These are phyloP conservation scores for Suhomyces tanzawaensis DNA, from an alignment of 805 yeast genomes.

Conservation along the genomic window DNA sequence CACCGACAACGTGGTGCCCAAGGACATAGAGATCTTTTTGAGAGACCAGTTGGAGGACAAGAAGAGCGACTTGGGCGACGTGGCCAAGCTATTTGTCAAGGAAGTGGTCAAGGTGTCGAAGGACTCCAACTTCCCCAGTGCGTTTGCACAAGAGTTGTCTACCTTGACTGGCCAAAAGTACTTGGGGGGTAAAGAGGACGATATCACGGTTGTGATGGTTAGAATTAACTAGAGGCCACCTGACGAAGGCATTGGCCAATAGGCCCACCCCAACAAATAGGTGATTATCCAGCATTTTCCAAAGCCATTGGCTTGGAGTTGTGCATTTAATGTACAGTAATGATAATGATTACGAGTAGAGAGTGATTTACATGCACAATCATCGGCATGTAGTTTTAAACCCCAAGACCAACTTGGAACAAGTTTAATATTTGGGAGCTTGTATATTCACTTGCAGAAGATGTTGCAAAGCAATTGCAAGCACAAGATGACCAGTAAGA, in stretches of 20 bases:
- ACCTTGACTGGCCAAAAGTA: conserved; percentile 65
- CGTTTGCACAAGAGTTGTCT: conserved; percentile 77
- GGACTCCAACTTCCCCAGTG: conserved; percentile 75
- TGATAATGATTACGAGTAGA: too few species aligned
- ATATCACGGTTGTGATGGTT: conserved; percentile 79
- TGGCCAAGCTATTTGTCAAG: conserved; percentile 57
- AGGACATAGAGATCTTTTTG: conserved; percentile 69
- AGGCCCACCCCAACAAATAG: too few species aligned
- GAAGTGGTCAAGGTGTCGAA: conserved; percentile 68
- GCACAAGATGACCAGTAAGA: too few species aligned
- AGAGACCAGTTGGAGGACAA: conserved; percentile 47
- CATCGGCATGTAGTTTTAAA: too few species aligned
- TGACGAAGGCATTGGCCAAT: background rate
- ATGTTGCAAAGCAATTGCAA: too few species aligned
- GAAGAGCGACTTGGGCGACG: conserved; percentile 34
- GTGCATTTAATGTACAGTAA: too few species aligned
- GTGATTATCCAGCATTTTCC: too few species aligned
- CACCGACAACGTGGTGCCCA: conserved; percentile 74
- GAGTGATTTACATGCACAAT: too few species aligned
- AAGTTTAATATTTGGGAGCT: too few species aligned
- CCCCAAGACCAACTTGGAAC: too few species aligned
- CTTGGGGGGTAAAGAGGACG: conserved; percentile 94
- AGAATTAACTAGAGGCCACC: conserved; percentile 50
- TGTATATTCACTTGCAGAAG: too few species aligned
- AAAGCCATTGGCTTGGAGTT: too few species aligned